These are phyloP conservation scores for Fraxinus anomala DNA, from an alignment of 257 asterid species.

Conservation along the genomic window DNA sequence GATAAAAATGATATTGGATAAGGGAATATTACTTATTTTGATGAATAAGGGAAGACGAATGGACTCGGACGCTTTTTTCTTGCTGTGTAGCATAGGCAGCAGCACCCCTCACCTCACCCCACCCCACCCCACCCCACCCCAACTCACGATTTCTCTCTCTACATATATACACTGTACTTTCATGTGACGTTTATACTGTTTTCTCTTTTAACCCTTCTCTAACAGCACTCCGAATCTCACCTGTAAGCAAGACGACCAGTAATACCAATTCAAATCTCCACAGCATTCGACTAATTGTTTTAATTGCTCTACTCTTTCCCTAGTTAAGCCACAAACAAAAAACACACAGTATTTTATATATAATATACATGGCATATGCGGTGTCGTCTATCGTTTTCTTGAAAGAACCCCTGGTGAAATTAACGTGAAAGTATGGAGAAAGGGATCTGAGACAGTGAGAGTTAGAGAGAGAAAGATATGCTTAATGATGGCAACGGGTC, in stretches of 20 bases:
- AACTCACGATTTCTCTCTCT: not conserved
- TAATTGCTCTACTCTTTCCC: not conserved
- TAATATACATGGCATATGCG: not conserved
- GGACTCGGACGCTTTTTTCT: not conserved
- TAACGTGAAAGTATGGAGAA: slow-evolving; percentile 47
- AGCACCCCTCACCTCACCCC: not conserved
- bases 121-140: not conserved
- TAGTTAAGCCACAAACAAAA: not conserved
- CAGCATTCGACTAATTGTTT: not conserved
- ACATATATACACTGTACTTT: slow-evolving; percentile 9
- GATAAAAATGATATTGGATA: no score
- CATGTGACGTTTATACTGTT: slow-evolving; percentile 11
- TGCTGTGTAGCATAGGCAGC: slow-evolving; percentile 3
- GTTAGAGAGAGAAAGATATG: slow-evolving; percentile 12
- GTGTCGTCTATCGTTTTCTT: slow-evolving; percentile 30
- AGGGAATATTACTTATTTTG: no score
- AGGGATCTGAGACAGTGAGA: slow-evolving; percentile 58
- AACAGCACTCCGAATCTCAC: slow-evolving; percentile 39
- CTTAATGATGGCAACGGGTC: slow-evolving; percentile 66
- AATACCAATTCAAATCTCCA: slow-evolving; percentile 15
- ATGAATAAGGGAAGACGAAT: not conserved
- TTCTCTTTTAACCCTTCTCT: slow-evolving; percentile 22
- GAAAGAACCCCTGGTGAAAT: slow-evolving; percentile 53
- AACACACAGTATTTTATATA: not conserved
- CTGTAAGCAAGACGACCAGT: slow-evolving; percentile 22